These are phyloP conservation scores for Cladosporium sp. DNA, from an alignment of 2,329 filamentous ascomycete species.

Conservation along the genomic window DNA sequence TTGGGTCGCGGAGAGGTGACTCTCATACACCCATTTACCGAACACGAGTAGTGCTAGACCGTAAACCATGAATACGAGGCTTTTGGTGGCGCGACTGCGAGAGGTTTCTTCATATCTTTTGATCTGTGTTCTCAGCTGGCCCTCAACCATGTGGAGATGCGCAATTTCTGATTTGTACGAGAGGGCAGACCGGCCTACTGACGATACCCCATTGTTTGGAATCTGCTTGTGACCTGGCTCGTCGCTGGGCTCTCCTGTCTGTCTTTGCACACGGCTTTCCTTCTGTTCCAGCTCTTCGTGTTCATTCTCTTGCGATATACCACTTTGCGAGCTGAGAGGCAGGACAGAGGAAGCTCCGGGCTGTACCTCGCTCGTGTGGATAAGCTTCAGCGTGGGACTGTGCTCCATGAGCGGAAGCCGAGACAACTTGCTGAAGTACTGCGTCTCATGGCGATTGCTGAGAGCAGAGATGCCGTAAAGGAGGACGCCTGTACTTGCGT, in stretches of 20 bases:
- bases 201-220: background rate
- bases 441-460: constrained; percentile 29
- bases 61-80: too few relatives aligned
- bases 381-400: constrained; percentile 28
- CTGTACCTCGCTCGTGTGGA: constrained; percentile 28
- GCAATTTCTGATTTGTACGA: background rate
- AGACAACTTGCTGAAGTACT: constrained; percentile 30
- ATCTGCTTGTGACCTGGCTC: background rate
- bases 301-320: background rate
- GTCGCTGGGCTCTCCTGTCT: background rate
- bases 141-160: too few relatives aligned
- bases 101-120: too few relatives aligned
- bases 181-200: background rate
- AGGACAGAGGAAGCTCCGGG: background rate
- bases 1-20: too few relatives aligned
- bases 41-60: too few relatives aligned
- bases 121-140: too few relatives aligned
- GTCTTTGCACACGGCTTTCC: background rate
- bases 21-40: too few relatives aligned
- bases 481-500: constrained; percentile 18
- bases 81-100: too few relatives aligned
- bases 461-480: constrained; percentile 28
- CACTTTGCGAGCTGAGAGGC: background rate
- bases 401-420: constrained; percentile 27
- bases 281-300: background rate